These are phyloP conservation scores for Lactarius vividus DNA, from an alignment of 768 basidiomycete species.

Conservation along the genomic window DNA sequence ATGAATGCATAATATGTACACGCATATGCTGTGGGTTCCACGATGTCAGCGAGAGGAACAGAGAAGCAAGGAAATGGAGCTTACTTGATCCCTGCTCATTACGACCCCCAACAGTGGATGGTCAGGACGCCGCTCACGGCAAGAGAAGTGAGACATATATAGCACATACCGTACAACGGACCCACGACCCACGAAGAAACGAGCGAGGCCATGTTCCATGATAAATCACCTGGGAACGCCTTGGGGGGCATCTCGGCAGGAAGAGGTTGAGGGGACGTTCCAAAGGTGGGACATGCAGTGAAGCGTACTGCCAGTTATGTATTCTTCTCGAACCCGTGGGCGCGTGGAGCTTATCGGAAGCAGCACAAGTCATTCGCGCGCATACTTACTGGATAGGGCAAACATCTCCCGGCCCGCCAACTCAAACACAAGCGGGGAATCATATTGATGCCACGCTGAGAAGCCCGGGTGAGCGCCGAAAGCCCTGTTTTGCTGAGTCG, in stretches of 20 bases:
- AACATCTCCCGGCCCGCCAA: neutral
- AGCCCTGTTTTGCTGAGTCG: neutral
- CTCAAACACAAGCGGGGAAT: neutral
- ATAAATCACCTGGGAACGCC: conserved; percentile 12
- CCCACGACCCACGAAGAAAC: conserved; percentile 13
- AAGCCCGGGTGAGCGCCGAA: neutral
- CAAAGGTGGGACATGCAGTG: neutral
- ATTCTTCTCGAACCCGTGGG: neutral
- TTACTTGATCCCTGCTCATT: conserved; percentile 20
- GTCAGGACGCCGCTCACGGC: no score
- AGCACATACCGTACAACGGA: conserved; percentile 17
- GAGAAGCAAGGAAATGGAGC: neutral
- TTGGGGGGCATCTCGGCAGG: conserved; percentile 11
- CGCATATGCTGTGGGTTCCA: conserved; percentile 7
- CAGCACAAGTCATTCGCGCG: neutral
- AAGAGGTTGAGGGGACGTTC: neutral
- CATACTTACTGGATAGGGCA: no score
- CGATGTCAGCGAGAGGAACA: neutral
- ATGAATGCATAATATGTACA: conserved; percentile 10
- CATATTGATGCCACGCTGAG: neutral
- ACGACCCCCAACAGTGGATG: no score
- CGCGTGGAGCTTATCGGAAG: neutral
- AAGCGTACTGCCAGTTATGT: neutral
- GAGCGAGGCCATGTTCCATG: neutral
- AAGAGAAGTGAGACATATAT: no score